Evolutionary conservation across 352 stramenopile genomes (phyloP), one percentile per base, ranked within the genome.

Genomic region (Saprolegnia parasitica): DNA sequence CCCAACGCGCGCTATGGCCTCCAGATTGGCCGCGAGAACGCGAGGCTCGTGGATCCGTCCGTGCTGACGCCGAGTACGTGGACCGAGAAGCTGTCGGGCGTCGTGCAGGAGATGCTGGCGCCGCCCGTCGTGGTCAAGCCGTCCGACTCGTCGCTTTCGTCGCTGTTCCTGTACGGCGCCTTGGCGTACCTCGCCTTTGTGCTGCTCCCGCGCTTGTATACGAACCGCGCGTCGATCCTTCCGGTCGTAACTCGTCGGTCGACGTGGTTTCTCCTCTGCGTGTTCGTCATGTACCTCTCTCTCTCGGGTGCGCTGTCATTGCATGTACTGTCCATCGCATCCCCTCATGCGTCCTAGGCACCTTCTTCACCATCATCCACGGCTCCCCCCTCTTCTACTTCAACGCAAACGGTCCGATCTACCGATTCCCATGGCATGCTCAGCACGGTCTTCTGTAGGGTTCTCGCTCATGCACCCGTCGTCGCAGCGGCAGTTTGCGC

Each of bases 281-380:
- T 54, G 8, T 42, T 52, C 18, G 46, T 58, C 46, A 49, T 70
- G 63, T 70, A 63, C 32, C 54, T 70, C 42, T 60, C 63, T 13
- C 49, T 70, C 26, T 70, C 63, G 11, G 63, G 63, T 68, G 42
- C 46, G 26, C 23, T n/a, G n/a, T n/a, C n/a, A n/a, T n/a, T n/a
- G n/a, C n/a, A n/a, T n/a, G n/a, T n/a, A n/a, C n/a, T n/a, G n/a
- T n/a, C n/a, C n/a, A 18, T 1, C 23, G 35, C 16, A 42, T 64
- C 20, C n/a, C n/a, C 18, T 46, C 4, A 2, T 26, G n/a, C 18
- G 10, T 21, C 32, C 21, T 60, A 70, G 63, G 63, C 49, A 46
- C 63, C 23, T 70, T 70, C 23, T 70, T 61, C 63, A 49, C 63
- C 15, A 60, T 70, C 54, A 70, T 70, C 63, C 63, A 70, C n/a